These are phyloP conservation scores for Pisolithus marmoratus DNA, from an alignment of 768 basidiomycete genomes.

Conservation along the genomic window DNA sequence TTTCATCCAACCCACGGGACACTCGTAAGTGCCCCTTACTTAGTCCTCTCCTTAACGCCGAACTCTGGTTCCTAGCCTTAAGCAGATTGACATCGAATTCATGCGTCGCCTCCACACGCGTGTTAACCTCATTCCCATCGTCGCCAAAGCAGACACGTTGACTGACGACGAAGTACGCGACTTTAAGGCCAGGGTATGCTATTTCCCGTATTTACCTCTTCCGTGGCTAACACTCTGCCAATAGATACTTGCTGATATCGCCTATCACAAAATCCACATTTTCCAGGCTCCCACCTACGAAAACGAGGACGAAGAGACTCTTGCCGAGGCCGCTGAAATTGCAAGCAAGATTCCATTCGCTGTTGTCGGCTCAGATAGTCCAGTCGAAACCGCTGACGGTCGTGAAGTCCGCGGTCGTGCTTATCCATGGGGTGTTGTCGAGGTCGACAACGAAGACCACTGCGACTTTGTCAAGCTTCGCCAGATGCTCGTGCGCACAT, in stretches of 20 bases:
- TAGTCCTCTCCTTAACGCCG: background rate
- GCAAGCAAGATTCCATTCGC: conserved; percentile 98
- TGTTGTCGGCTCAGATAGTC: conserved; percentile 88
- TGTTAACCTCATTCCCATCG: conserved; percentile 98
- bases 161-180: conserved; percentile 92
- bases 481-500: conserved; percentile 98
- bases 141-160: conserved; percentile 96
- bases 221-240: background rate
- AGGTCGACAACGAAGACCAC: conserved; percentile 98
- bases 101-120: conserved; percentile 96
- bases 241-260: conserved; percentile 89
- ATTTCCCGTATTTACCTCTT: background rate
- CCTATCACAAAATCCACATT: conserved; percentile 92
- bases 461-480: conserved; percentile 99
- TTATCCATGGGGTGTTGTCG: conserved; percentile 99
- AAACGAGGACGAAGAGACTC: conserved; percentile 96
- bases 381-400: conserved; percentile 80
- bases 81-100: conserved; percentile 98
- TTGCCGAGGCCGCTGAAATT: conserved; percentile 97
- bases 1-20: conserved; percentile 98
- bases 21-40: conserved; percentile 59
- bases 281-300: conserved; percentile 98
- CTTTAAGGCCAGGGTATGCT: conserved; percentile 85
- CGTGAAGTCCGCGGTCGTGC: conserved; percentile 90
- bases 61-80: conserved; percentile 53